These are phyloP conservation scores for Karstenula rhodostoma DNA, from an alignment of 2,329 filamentous ascomycete species.

Conservation along the genomic window DNA sequence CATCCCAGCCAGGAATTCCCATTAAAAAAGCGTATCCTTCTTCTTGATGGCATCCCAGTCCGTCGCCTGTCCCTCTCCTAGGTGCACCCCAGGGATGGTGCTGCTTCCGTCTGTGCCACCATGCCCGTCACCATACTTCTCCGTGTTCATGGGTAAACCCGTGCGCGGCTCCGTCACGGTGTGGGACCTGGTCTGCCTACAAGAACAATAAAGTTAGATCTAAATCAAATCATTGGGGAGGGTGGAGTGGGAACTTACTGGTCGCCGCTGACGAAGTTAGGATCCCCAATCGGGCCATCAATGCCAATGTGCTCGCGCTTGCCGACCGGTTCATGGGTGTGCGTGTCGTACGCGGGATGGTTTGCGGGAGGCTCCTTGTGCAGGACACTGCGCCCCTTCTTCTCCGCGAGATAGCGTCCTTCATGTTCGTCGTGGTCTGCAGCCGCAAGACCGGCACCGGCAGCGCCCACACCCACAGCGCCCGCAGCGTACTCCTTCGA, in stretches of 20 bases:
- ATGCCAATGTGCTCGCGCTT: constrained; percentile 40
- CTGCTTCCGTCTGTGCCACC: constrained; percentile 49
- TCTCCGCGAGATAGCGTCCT: constrained; percentile 25
- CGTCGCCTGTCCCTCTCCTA: constrained; percentile 12
- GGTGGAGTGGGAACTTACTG: constrained; percentile 36
- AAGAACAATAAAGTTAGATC: no score
- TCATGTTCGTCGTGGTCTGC: constrained; percentile 26
- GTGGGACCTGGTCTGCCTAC: constrained; percentile 25
- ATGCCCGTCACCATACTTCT: constrained; percentile 47
- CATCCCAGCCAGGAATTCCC: no score
- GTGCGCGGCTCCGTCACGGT: constrained; percentile 50
- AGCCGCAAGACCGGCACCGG: constrained; percentile 18
- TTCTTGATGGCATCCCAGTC: constrained; percentile 39
- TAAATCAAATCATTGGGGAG: no score
- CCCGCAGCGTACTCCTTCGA: constrained; percentile 35
- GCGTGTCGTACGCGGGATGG: constrained; percentile 41
- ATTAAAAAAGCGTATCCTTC: constrained; percentile 38
- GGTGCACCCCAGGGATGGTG: constrained; percentile 37
- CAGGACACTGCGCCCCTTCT: constrained; percentile 46
- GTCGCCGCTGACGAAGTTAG: constrained; percentile 35
- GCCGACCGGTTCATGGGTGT: constrained; percentile 27
- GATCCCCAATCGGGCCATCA: constrained; percentile 41
- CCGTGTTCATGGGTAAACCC: constrained; percentile 52
- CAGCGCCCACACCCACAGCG: constrained; percentile 30
- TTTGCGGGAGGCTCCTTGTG: constrained; percentile 53